Evolutionary conservation across 768 basidiomycete genomes (phyloP).

Genomic region (Hypholoma fasciculare): DNA sequence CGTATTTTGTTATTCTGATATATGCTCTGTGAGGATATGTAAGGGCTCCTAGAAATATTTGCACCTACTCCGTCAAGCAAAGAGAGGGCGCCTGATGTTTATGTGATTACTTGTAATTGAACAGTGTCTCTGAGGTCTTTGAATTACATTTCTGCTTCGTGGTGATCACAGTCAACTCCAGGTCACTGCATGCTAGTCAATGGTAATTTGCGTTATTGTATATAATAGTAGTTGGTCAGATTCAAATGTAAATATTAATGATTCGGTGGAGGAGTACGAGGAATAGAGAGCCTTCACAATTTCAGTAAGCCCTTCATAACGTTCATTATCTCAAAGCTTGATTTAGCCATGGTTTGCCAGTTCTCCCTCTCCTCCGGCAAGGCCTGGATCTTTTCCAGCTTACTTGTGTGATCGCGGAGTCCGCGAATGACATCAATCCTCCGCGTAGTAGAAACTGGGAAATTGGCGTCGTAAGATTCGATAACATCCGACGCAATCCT

Average conservation of each 20-base stretch:
- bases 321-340: slow-evolving; percentile 95
- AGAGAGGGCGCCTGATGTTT: background rate
- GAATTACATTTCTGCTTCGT: too few relatives aligned
- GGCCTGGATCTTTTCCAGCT: slow-evolving; percentile 86
- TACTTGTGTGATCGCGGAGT: slow-evolving; percentile 86
- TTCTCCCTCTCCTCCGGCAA: slow-evolving; percentile 64
- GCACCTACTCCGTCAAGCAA: background rate
- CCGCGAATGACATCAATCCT: slow-evolving; percentile 79
- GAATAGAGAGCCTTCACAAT: too few relatives aligned
- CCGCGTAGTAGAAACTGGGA: slow-evolving; percentile 71
- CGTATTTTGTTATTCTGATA: background rate
- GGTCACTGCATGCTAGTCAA: too few relatives aligned
- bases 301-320: slow-evolving; percentile 78
- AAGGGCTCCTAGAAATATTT: background rate
- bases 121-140: too few relatives aligned
- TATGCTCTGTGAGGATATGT: background rate
- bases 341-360: slow-evolving; percentile 93
- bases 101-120: too few relatives aligned
- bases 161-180: too few relatives aligned
- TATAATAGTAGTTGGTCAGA: too few relatives aligned
- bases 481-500: slow-evolving; percentile 98
- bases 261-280: too few relatives aligned
- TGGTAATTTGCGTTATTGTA: too few relatives aligned
- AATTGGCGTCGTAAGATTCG: slow-evolving; percentile 90
- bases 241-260: too few relatives aligned